Evolutionary conservation across 805 yeast genomes (phyloP), one percentile per base, ranked within the genome.

Genomic region (Candida easanensis): DNA sequence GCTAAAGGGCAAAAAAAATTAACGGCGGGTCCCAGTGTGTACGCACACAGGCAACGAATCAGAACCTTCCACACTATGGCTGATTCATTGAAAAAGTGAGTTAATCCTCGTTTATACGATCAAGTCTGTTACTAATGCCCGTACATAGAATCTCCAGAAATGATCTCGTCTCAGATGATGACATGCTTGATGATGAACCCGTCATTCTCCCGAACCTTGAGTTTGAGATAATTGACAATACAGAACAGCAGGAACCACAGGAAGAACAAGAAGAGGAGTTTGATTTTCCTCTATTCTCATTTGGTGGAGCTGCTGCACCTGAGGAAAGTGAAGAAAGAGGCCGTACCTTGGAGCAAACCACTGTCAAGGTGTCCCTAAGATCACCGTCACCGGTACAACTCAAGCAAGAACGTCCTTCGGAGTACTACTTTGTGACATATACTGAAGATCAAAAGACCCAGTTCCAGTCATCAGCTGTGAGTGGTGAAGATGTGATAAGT

Each of bases 201-300:
- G 39, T 49, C 10, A 38, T 52, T 5, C 51, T 58, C 3, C 62
- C 62, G 11, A 36, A 54, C 4, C 16, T 58, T 1, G 61, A 58
- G 23, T 58, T 58, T 41, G 62, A 58, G 14, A 50, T 58, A 28
- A 50, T 58, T 4, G 57, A 54, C 26, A 16, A 39, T 3, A n/a
- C 20, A 17, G 40, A 41, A 4, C 39, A 42, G 1, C 39, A 39
- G 16, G 42, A 34, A 7, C 11, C 22, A 5, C 35, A 25, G 3
- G 42, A 41, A 10, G 49, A 45, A 15, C 41, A 30, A 2, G 41
- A 49, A 13, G 55, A 50, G 13, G 60, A 53, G 42, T 58, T 54
- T 42, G 63, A 58, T 17, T 57, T 58, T 40, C 61, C 63, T 1
- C 31, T 58, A 23, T 58, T 58, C 44, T 58, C 63, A 2, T 49